Base-by-base conservation (phyloP, 78 protist genomes). In the Acrasis kona region DNA sequence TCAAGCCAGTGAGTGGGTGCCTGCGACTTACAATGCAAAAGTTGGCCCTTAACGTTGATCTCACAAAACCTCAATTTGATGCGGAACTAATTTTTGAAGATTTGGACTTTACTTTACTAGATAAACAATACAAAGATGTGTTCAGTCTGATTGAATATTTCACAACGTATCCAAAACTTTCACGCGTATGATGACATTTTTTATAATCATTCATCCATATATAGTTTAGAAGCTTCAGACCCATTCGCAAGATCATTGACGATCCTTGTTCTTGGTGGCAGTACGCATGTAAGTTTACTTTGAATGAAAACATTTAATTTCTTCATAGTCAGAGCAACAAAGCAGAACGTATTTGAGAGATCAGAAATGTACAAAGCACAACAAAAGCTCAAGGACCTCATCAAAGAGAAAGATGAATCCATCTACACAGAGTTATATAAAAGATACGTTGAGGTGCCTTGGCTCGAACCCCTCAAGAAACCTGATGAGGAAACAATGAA, bases 41-140 rank as follows among this genome's bases (percentile, higher is more conserved):
- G 19, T n/a, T 50, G 19, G 61, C 34, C 19, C 19, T 50, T 19
- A n/a, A 19, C 19, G 19, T 19, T n/a, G 61, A 50, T 50, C 19
- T 50, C 61, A 50, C 61, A 50, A 50, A 50, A 50, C 61, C 61
- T n/a, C 61, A 50, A 50, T 50, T 50, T 50, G 61, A 50, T n/a
- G 61, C 61, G 19, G 19, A 50, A n/a, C 19, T 50, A n/a, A 19
- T 50, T 50, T 50, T 50, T 50, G 19, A 50, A 19, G 19, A 50
- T 50, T n/a, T 50, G 61, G 19, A 50, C 34, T 50, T 50, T 19
- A 19, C 19, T 19, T n/a, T 50, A 50, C 34, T n/a, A n/a, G 61
- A 50, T 50, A 19, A n/a, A n/a, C 61, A 50, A 19, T 50, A 50
- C 61, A 50, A 19, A 50, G 61, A 50, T 19, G 19, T 50, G 19